Conservation (phyloP, 257 asterid species). For the Solanum chaucha region DNA sequence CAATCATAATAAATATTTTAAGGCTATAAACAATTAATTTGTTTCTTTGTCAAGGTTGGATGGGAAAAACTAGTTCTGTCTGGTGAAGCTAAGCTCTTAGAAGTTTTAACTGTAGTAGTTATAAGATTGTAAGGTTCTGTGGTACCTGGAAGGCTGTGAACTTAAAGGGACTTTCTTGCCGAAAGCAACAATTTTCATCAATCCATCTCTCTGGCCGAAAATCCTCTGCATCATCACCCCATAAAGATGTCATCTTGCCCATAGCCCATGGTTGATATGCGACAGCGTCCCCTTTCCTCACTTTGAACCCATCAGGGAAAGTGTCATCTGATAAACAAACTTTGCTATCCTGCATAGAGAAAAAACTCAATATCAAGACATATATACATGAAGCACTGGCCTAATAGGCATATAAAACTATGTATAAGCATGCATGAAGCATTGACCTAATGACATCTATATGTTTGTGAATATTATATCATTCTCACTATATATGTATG, state of each 20-base stretch:
- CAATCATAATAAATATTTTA: background rate
- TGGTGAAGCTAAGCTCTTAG: background rate
- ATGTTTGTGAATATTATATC: background rate
- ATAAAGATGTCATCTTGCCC: constrained; percentile 48
- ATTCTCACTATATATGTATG: background rate
- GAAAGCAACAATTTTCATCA: constrained; percentile 30
- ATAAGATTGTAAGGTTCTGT: background rate
- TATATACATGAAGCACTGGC: background rate
- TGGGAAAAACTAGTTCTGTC: background rate
- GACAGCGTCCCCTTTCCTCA: constrained; percentile 38
- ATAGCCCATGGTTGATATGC: constrained; percentile 46
- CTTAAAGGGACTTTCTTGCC: constrained; percentile 36
- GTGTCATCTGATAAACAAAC: constrained; percentile 37
- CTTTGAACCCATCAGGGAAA: constrained; percentile 34
- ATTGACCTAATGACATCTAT: background rate
- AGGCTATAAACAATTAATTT: background rate
- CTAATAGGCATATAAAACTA: background rate
- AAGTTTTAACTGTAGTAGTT: background rate
- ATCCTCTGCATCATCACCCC: constrained; percentile 44
- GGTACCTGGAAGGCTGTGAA: constrained; percentile 49
- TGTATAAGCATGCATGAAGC: background rate
- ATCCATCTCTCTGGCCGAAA: constrained; percentile 50
- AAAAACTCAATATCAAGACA: background rate
- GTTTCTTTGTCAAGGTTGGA: background rate
- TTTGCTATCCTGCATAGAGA: constrained; percentile 29